Percentiles rank a stretch among this genome's conserved stretches.
Conservation (phyloP, 2,329 filamentous ascomycete genomes). For the Coniochaeta ligniaria region DNA sequence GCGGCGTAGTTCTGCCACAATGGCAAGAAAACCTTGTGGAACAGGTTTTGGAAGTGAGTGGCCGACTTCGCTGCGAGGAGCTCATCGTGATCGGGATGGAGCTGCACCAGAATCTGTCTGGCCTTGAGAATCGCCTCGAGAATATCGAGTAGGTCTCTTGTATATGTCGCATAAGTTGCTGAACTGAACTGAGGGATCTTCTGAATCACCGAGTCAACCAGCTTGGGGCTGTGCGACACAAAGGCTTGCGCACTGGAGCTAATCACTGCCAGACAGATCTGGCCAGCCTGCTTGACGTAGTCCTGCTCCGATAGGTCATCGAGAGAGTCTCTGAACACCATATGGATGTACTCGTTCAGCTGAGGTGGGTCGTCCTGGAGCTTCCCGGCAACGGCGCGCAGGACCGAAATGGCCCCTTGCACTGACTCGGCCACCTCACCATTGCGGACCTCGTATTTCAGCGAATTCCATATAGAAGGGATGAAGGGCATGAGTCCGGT, state of each 20-base stretch:
- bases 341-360: constrained; percentile 31
- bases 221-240: constrained; percentile 34
- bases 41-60: constrained; percentile 30
- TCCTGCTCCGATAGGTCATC: constrained; percentile 45
- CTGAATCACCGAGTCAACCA: constrained; percentile 40
- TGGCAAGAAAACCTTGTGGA: constrained; percentile 34
- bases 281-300: constrained; percentile 44
- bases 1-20: constrained; percentile 24
- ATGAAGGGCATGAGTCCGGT: constrained; percentile 40
- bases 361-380: constrained; percentile 24
- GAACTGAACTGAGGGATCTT: constrained; percentile 44
- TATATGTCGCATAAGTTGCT: constrained; percentile 38
- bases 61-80: constrained; percentile 27
- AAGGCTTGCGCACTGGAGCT: constrained; percentile 42
- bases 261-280: constrained; percentile 42
- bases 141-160: constrained; percentile 42
- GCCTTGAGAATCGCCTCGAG: constrained; percentile 43
- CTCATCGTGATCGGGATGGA: constrained; percentile 24
- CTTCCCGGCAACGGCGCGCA: constrained; percentile 39
- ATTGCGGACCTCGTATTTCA: constrained; percentile 57
- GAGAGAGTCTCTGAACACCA: constrained; percentile 44
- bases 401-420: constrained; percentile 46
- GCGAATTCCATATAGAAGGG: constrained; percentile 48
- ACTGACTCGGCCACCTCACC: constrained; percentile 52
- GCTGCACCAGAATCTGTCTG: constrained; percentile 28